A percentile compares a stretch with the other conserved stretches of the same genome.
Conservation (phyloP, 2,329 filamentous ascomycete genomes). For the Thielaviopsis ethacetica region DNA sequence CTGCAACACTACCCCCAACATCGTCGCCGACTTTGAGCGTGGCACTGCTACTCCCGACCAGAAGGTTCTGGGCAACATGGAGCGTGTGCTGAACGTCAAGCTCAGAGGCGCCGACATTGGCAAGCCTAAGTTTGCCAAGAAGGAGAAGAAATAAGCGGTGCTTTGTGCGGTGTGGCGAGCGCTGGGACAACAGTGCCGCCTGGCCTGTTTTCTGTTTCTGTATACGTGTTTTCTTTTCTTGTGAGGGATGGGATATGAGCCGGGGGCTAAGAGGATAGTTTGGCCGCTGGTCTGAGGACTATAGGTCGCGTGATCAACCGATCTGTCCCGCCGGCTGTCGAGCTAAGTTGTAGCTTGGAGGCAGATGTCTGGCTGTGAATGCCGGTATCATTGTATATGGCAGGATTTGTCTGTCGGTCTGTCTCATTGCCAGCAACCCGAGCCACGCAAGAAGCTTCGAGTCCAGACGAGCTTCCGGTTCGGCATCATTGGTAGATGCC, state of each 20-base stretch:
- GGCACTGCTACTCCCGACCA: slow-evolving; percentile 67
- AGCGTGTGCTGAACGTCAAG: slow-evolving; percentile 76
- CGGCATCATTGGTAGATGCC: neutral
- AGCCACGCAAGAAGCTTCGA: neutral
- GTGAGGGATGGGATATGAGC: neutral
- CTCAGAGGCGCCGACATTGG: slow-evolving; percentile 76
- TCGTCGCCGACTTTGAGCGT: slow-evolving; percentile 75
- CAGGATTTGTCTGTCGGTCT: neutral
- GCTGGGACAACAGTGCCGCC: neutral
- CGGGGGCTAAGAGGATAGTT: neutral
- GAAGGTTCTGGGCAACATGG: slow-evolving; percentile 62
- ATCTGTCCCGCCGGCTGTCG: neutral
- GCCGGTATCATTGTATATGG: neutral
- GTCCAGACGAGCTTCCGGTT: neutral
- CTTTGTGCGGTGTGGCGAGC: neutral
- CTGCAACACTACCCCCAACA: slow-evolving; percentile 69
- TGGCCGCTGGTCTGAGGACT: neutral
- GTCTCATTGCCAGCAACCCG: neutral
- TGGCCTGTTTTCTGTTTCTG: neutral
- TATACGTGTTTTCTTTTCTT: neutral
- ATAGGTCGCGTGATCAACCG: neutral
- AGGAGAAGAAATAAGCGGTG: slow-evolving; percentile 15
- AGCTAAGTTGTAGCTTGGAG: neutral
- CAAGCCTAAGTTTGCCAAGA: slow-evolving; percentile 66
- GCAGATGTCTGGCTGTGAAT: neutral